Percentiles rank a stretch among this genome's conserved stretches.
phyloP scores from a whole-genome alignment of 352 stramenopile genomes.

The Phytophthora constricta region DNA sequence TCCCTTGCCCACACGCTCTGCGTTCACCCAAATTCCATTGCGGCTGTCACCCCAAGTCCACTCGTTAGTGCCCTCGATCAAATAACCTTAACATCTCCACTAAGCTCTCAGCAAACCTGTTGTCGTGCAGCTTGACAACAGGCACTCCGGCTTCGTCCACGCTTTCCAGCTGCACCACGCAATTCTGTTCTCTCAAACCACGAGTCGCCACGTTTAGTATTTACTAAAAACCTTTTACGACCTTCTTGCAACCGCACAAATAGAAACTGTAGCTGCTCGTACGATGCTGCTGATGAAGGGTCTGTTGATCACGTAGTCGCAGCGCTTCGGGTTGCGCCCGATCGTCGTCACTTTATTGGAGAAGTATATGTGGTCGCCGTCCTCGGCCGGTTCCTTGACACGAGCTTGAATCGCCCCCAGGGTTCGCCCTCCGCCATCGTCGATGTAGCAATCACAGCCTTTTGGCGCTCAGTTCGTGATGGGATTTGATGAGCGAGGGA shows the following conservation, averaged over 20 bases:
- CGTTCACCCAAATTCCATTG: slow-evolving; percentile 80
- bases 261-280: slow-evolving; percentile 24
- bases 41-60: slow-evolving; percentile 38
- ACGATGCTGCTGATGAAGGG: slow-evolving; percentile 76
- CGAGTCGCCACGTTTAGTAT: background rate
- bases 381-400: slow-evolving; percentile 56
- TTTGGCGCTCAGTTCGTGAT: slow-evolving; percentile 17
- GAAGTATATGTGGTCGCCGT: slow-evolving; percentile 78
- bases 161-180: slow-evolving; percentile 50
- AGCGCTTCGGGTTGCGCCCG: slow-evolving; percentile 52
- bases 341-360: slow-evolving; percentile 48
- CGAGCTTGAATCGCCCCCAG: slow-evolving; percentile 69
- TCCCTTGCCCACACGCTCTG: slow-evolving; percentile 54
- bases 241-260: no score
- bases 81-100: no score
- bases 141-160: slow-evolving; percentile 30
- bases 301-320: slow-evolving; percentile 61
- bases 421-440: slow-evolving; percentile 21
- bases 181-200: slow-evolving; percentile 51
- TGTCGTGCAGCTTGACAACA: slow-evolving; percentile 54
- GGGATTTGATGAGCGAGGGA: slow-evolving; percentile 30
- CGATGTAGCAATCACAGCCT: slow-evolving; percentile 8
- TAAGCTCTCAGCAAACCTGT: slow-evolving; percentile 45
- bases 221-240: background rate
- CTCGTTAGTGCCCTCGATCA: background rate